phyloP scores from a whole-genome alignment of 768 basidiomycete species.

The Postia placenta region DNA sequence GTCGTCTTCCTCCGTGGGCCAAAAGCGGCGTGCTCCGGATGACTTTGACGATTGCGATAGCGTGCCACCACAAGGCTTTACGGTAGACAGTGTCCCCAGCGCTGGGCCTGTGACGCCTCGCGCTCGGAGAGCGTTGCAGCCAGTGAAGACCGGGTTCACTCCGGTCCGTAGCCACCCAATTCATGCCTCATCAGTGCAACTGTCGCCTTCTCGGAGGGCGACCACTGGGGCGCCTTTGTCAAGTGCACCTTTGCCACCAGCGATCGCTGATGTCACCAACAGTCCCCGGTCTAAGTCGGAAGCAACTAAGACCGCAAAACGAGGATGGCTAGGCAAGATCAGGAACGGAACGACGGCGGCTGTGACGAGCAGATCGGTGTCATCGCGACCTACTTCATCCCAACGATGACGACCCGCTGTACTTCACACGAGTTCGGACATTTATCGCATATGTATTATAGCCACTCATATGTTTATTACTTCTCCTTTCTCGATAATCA shows the following conservation, averaged over 20 bases:
- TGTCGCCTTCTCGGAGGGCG: slow-evolving; percentile 45
- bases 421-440: not conserved
- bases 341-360: slow-evolving; percentile 31
- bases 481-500: too few species aligned
- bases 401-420: not conserved
- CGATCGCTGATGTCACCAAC: slow-evolving; percentile 61
- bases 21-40: slow-evolving; percentile 72
- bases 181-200: slow-evolving; percentile 34
- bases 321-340: slow-evolving; percentile 71
- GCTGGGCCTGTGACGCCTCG: slow-evolving; percentile 47
- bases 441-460: not conserved
- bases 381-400: not conserved
- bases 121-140: slow-evolving; percentile 51
- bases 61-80: slow-evolving; percentile 63
- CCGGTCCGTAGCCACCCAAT: slow-evolving; percentile 50
- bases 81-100: slow-evolving; percentile 37
- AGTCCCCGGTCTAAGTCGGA: slow-evolving; percentile 33
- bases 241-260: slow-evolving; percentile 18
- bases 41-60: slow-evolving; percentile 57
- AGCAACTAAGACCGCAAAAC: slow-evolving; percentile 40
- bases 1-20: slow-evolving; percentile 40
- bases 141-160: slow-evolving; percentile 63
- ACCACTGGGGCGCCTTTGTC: slow-evolving; percentile 28
- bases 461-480: not conserved
- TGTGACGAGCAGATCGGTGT: not conserved